Evolutionary conservation across 2,329 filamentous ascomycete species (phyloP), one percentile per base, ranked within the genome.

Genomic region (Thelonectria olida): DNA sequence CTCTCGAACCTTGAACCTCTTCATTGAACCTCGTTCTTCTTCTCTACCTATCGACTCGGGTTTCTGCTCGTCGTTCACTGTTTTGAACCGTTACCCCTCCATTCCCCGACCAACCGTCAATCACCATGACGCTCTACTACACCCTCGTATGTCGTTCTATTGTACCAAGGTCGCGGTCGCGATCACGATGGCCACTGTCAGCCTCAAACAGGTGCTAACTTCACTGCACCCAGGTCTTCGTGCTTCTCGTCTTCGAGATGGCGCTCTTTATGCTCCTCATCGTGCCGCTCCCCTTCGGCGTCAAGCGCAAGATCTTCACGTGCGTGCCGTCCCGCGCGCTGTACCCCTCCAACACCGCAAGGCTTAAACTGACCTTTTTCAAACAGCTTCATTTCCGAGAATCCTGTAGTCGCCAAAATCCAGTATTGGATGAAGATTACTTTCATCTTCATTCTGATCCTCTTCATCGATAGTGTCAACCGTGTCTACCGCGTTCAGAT

Each of bases 351-450:
- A 31, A 41, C 19, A 15, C 19, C 8, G 13, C 49, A 12, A 54
- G 54, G 39, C 27, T 6, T 28, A 15, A 31, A 50, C 61, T 64
- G 44, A 68, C 51, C 17, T 27, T 27, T 19, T 44, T 20, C 12
- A 19, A 34, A 56, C 64, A 93, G 91, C 72, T 99, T 99, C 87
- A 94, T 99, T 75, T 97, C 94, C 54, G 92, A 95, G 75, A 96
- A 90, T 76, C 91, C 85, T 0, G 63, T 89, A 53, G 86, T 99
- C 61, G 96, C 94, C 39, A 97, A 98, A 79, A 78, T 98, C 67
- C 95, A 98, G 84, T 97, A 99, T 83, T 95, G 93, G 73, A 86
- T 99, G 82, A 98, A 97, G 87, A 99, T 99, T 59, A 97, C 93
- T 2, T 99, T 99, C 77, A 95, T 99, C 76, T 99, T 99, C 83